Conservation (phyloP, 2,329 filamentous ascomycete genomes). For the Calonectria pseudoturangicola region DNA sequence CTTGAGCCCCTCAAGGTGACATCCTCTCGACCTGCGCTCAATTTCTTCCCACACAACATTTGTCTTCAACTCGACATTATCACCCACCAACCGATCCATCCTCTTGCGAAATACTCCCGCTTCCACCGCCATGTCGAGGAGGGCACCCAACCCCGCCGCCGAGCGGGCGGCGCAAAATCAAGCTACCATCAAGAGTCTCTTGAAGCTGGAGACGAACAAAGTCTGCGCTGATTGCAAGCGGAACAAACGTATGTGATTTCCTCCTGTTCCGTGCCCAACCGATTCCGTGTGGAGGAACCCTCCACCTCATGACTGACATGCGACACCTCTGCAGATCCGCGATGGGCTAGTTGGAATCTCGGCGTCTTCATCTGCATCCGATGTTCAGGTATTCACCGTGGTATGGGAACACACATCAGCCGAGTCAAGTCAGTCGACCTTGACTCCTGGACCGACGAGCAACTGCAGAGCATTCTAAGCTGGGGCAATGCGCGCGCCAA, state of each 20-base stretch:
- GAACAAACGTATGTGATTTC: constrained; percentile 87
- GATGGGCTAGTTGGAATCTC: constrained; percentile 99
- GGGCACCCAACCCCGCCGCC: constrained; percentile 84
- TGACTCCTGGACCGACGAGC: constrained; percentile 98
- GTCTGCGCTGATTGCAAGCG: constrained; percentile 98
- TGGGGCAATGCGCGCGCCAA: constrained; percentile 98
- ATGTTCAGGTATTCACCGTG: constrained; percentile 98
- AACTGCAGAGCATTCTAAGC: constrained; percentile 92
- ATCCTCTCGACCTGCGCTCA: constrained; percentile 6
- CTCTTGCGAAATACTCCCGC: constrained; percentile 16
- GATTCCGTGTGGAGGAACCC: background rate
- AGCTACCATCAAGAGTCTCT: constrained; percentile 92
- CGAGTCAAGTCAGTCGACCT: constrained; percentile 98
- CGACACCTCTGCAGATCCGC: constrained; percentile 78
- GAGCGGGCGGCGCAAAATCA: constrained; percentile 95
- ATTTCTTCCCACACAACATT: constrained; percentile 20
- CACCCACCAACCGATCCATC: constrained; percentile 12
- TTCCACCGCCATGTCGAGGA: constrained; percentile 80
- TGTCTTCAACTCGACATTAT: constrained; percentile 7
- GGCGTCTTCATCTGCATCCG: constrained; percentile 98
- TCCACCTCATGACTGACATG: constrained; percentile 32
- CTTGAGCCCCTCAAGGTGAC: constrained; percentile 33
- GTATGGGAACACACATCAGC: constrained; percentile 99
- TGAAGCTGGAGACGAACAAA: constrained; percentile 97
- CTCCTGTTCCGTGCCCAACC: background rate